Evolutionary conservation across 2,329 filamentous ascomycete genomes (phyloP).

Genomic region (Diaporthe eres): DNA sequence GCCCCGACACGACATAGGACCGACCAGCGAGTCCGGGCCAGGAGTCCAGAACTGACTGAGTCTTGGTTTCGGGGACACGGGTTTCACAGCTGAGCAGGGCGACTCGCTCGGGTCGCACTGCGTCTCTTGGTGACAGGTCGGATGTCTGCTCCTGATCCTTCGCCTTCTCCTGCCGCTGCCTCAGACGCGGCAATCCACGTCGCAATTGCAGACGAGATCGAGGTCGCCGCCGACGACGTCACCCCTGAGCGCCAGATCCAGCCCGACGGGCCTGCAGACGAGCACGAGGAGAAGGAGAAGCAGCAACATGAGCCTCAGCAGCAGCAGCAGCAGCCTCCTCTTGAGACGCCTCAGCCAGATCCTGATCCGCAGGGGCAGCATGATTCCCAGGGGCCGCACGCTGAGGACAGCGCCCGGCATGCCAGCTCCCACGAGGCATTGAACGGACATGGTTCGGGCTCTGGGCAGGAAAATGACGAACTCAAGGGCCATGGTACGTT

Average conservation of each 20-base stretch:
- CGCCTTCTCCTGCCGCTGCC: constrained; percentile 17
- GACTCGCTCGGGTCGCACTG: constrained; percentile 37
- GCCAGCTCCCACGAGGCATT: constrained; percentile 28
- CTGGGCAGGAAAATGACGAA: constrained; percentile 29
- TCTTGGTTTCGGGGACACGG: constrained; percentile 32
- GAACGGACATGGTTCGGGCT: constrained; percentile 32
- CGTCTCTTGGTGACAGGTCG: constrained; percentile 39
- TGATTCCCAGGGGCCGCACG: constrained; percentile 22
- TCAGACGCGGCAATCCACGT: constrained; percentile 41
- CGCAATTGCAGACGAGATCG: constrained; percentile 42
- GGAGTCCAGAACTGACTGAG: constrained; percentile 18
- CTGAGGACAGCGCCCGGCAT: constrained; percentile 30
- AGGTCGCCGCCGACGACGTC: constrained; percentile 39
- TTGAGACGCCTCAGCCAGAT: constrained; percentile 21
- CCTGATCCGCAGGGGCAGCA: constrained; percentile 32
- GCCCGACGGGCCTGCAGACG: constrained; percentile 21
- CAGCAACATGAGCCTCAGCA: not conserved
- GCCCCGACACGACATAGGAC: constrained; percentile 18
- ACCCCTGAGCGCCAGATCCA: constrained; percentile 11
- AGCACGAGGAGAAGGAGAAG: constrained; percentile 9
- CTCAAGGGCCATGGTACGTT: constrained; percentile 35
- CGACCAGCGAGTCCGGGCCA: constrained; percentile 12
- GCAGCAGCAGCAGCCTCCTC: constrained; percentile 24
- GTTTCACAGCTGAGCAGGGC: constrained; percentile 37
- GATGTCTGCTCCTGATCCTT: constrained; percentile 38